A percentile compares a stretch with the other conserved stretches of the same genome.
Evolutionary conservation across 2,329 filamentous ascomycete species (phyloP).

Genomic region (Alternaria rosae): DNA sequence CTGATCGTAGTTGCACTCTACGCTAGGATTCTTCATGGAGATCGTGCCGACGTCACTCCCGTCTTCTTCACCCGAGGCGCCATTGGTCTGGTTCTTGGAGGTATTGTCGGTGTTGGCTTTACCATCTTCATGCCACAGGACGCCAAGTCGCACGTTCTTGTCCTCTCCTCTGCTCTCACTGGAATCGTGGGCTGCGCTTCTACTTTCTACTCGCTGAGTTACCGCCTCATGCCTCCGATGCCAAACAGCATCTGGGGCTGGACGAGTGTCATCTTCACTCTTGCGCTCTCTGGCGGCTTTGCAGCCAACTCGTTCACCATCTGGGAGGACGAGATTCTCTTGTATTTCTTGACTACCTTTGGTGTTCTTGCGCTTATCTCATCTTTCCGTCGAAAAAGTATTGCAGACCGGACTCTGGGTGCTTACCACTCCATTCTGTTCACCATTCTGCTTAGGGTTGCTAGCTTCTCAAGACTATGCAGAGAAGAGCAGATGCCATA

Average conservation of each 20-base stretch:
- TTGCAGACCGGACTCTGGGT: conserved; percentile 75
- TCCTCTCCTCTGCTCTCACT: conserved; percentile 52
- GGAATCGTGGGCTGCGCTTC: conserved; percentile 51
- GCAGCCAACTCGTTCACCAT: conserved; percentile 98
- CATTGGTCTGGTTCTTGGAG: conserved; percentile 58
- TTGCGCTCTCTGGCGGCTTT: conserved; percentile 91
- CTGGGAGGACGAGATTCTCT: conserved; percentile 94
- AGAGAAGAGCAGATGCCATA: conserved; percentile 98
- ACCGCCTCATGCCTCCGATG: conserved; percentile 61
- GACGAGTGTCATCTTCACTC: conserved; percentile 78
- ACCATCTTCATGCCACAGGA: conserved; percentile 53
- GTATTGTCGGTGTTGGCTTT: conserved; percentile 50
- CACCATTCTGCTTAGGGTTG: conserved; percentile 76
- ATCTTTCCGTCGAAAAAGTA: conserved; percentile 74
- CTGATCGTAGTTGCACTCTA: conserved; percentile 77
- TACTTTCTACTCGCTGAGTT: conserved; percentile 52
- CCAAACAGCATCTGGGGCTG: conserved; percentile 89
- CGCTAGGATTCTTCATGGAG: conserved; percentile 64
- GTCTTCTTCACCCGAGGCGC: conserved; percentile 60
- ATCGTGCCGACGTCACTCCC: conserved; percentile 62
- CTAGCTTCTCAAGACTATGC: conserved; percentile 89
- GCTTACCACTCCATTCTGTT: conserved; percentile 88
- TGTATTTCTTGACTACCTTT: conserved; percentile 91
- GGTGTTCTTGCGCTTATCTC: conserved; percentile 76
- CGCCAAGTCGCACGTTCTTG: conserved; percentile 50